These are phyloP conservation scores for Salix dunnii DNA, from an alignment of 345 rosid species.

Conservation along the genomic window DNA sequence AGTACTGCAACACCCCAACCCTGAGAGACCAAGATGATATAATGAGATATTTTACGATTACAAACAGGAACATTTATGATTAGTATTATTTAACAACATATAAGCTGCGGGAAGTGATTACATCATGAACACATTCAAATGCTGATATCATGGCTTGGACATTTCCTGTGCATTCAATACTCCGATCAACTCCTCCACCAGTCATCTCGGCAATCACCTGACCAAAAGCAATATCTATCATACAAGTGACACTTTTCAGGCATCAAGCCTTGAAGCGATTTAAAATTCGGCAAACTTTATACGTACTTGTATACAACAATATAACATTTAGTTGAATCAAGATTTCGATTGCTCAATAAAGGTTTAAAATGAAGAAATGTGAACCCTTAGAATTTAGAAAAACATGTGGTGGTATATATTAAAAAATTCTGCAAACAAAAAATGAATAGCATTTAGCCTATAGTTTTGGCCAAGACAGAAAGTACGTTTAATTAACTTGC, in stretches of 20 bases:
- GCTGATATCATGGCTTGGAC: constrained; percentile 32
- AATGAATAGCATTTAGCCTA: too few relatives aligned
- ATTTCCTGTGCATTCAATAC: constrained; percentile 39
- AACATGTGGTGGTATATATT: background rate
- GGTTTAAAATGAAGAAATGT: background rate
- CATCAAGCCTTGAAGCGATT: background rate
- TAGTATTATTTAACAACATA: background rate
- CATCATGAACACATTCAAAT: constrained; percentile 41
- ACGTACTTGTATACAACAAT: background rate
- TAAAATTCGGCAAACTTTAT: background rate
- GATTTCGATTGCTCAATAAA: background rate
- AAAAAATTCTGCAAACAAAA: too few relatives aligned
- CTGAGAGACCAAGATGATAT: constrained; percentile 19
- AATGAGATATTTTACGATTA: background rate
- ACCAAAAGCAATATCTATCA: background rate
- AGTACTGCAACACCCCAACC: constrained; percentile 59
- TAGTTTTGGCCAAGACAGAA: too few relatives aligned
- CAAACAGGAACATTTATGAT: background rate
- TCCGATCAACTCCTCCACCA: constrained; percentile 41
- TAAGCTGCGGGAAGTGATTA: background rate
- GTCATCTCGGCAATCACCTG: constrained; percentile 42
- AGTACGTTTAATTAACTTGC: background rate
- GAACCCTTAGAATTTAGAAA: background rate
- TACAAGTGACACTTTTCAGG: background rate
- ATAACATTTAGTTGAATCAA: background rate